phyloP scores from a whole-genome alignment of 1,284 basidiomycete genomes.

The Singerocomus rubriflavus region DNA sequence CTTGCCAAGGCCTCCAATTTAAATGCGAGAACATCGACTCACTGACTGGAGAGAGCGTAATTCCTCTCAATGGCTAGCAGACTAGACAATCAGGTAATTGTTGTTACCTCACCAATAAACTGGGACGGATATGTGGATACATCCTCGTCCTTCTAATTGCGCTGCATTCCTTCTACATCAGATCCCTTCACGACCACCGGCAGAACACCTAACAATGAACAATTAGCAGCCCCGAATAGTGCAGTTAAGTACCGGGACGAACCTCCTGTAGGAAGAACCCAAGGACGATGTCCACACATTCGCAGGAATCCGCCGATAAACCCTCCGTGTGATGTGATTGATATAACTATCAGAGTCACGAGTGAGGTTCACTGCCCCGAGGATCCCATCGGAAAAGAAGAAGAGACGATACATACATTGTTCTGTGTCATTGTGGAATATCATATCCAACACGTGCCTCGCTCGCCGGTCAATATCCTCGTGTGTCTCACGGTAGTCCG shows the following conservation, averaged over 20 bases:
- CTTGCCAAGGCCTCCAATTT: no score
- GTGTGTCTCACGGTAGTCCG: conserved; percentile 63
- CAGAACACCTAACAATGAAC: conserved; percentile 20
- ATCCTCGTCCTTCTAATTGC: conserved; percentile 5
- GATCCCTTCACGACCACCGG: conserved; percentile 25
- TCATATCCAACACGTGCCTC: conserved; percentile 53
- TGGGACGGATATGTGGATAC: background rate
- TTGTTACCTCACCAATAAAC: background rate
- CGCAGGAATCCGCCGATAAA: conserved; percentile 54
- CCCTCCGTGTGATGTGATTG: conserved; percentile 62
- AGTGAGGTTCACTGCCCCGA: background rate
- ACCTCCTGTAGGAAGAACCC: conserved; percentile 63
- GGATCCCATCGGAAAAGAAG: background rate
- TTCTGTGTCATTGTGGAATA: conserved; percentile 52
- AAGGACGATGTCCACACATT: conserved; percentile 42
- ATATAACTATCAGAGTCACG: conserved; percentile 45
- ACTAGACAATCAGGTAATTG: background rate
- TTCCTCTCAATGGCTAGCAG: background rate
- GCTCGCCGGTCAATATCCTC: conserved; percentile 55
- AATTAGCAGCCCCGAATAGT: background rate
- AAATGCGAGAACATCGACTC: no score
- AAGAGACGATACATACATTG: conserved; percentile 38
- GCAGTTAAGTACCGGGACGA: conserved; percentile 12
- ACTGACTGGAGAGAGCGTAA: background rate
- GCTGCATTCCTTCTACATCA: background rate